A percentile compares a stretch with the other conserved stretches of the same genome.
Evolutionary conservation across 1,139 yeast species (phyloP).

Genomic region (Nakaseomyces uthaithaninus): DNA sequence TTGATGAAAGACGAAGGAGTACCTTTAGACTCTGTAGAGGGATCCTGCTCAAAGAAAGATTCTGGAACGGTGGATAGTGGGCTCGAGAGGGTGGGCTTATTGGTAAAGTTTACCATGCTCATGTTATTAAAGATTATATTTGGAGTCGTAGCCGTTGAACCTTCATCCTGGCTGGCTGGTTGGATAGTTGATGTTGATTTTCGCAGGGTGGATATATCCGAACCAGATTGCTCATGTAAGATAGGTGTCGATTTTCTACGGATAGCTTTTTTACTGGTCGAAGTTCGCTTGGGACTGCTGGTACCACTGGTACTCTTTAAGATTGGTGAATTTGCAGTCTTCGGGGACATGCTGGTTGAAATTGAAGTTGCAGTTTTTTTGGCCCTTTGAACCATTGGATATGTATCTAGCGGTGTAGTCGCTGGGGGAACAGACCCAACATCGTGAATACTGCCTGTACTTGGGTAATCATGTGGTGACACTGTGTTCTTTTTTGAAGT

Average conservation of each 20-base stretch:
- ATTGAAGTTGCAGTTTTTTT: neutral
- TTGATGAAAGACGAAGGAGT: neutral
- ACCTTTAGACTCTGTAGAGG: neutral
- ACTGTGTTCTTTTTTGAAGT: conserved; percentile 6
- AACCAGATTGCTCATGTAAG: neutral
- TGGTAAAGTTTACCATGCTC: conserved; percentile 5
- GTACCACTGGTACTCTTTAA: neutral
- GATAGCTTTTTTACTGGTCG: neutral
- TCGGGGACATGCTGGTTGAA: neutral
- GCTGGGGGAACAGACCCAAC: neutral
- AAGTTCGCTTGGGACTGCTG: neutral
- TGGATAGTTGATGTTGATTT: conserved; percentile 1
- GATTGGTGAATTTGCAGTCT: neutral
- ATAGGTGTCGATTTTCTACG: conserved; percentile 5
- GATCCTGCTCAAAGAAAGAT: conserved; percentile 8
- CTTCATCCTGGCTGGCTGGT: neutral
- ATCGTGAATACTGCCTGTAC: conserved; percentile 2
- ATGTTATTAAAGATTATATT: conserved; percentile 2
- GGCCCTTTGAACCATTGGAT: neutral
- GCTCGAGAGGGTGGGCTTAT: conserved; percentile 14
- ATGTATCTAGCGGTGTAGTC: conserved; percentile 1
- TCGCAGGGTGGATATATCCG: neutral
- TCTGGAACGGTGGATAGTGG: conserved; percentile 18
- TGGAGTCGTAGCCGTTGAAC: neutral
- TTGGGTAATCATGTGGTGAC: conserved; percentile 1